Percentiles rank a stretch among this genome's conserved stretches.
Evolutionary conservation across 2,329 filamentous ascomycete genomes (phyloP).

Genomic region (Bipolaris victoriae): DNA sequence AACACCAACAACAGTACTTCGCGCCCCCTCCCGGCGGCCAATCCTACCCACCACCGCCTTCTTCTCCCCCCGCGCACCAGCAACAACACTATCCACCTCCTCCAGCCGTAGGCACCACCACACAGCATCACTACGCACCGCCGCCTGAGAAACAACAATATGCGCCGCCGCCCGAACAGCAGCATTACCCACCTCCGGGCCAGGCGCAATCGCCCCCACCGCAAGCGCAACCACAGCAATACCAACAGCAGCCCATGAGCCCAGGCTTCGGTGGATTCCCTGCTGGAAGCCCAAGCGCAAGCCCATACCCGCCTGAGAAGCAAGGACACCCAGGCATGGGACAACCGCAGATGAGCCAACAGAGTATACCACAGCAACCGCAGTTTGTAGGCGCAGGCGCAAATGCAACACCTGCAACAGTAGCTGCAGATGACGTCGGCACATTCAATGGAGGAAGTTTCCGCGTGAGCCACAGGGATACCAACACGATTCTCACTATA

Average conservation of each 20-base stretch:
- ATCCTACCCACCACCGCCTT: constrained; percentile 46
- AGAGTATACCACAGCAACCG: constrained; percentile 37
- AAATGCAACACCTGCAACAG: constrained; percentile 37
- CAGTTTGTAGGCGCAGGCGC: constrained; percentile 34
- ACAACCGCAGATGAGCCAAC: constrained; percentile 35
- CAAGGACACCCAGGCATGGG: constrained; percentile 26
- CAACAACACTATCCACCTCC: constrained; percentile 45
- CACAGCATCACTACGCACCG: constrained; percentile 37
- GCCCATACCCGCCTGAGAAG: constrained; percentile 23
- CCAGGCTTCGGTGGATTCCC: constrained; percentile 35
- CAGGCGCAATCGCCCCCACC: constrained; percentile 27
- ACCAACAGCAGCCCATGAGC: constrained; percentile 29
- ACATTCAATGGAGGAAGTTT: constrained; percentile 97
- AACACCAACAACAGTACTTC: constrained; percentile 47
- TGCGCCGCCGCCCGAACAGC: constrained; percentile 41
- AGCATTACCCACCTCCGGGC: constrained; percentile 40
- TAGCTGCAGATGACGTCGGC: constrained; percentile 80
- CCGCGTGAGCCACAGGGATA: constrained; percentile 88
- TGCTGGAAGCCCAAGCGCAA: constrained; percentile 35
- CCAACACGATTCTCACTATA: constrained; percentile 86
- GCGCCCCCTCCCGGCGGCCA: constrained; percentile 45
- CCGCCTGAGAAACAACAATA: constrained; percentile 43
- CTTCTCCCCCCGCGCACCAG: constrained; percentile 38
- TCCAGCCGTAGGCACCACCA: constrained; percentile 22
- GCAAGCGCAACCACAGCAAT: constrained; percentile 26